Conservation (phyloP, 2,329 filamentous ascomycete genomes). For the Aspergillus novoparasiticus region DNA sequence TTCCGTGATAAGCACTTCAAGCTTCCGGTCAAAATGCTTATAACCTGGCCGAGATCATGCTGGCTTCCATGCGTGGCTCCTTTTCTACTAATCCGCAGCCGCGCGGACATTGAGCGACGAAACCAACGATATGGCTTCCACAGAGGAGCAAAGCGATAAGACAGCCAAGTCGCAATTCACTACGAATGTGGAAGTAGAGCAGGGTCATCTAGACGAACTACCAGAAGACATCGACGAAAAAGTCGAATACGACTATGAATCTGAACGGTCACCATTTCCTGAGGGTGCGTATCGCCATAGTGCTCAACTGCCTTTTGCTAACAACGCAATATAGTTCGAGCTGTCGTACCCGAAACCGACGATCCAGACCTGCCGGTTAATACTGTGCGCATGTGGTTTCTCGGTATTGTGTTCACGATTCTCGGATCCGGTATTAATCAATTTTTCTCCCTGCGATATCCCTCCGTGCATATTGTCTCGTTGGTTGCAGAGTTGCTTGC, state of each 20-base stretch:
- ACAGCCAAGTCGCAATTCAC: constrained; percentile 2
- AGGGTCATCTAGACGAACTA: constrained; percentile 15
- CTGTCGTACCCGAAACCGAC: constrained; percentile 33
- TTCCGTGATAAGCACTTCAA: neutral
- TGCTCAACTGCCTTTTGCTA: neutral
- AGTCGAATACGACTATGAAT: constrained; percentile 27
- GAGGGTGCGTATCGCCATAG: constrained; percentile 18
- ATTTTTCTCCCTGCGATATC: constrained; percentile 52
- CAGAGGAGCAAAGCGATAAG: constrained; percentile 11
- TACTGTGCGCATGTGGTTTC: constrained; percentile 44
- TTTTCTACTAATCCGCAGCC: neutral
- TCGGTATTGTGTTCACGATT: constrained; percentile 46
- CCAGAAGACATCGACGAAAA: constrained; percentile 11
- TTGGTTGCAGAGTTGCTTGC: constrained; percentile 51
- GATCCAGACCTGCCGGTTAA: constrained; percentile 31
- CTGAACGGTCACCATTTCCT: constrained; percentile 29
- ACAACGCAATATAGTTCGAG: constrained; percentile 20
- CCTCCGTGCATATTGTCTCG: constrained; percentile 49
- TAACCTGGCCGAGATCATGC: neutral
- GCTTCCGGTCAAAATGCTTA: neutral
- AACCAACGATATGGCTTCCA: constrained; percentile 13
- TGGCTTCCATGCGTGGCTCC: neutral
- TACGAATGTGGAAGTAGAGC: constrained; percentile 18
- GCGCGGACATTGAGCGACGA: neutral
- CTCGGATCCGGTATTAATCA: constrained; percentile 52